Base-by-base conservation (phyloP, 164 flowering plant species). In the Aristolochia californica region DNA sequence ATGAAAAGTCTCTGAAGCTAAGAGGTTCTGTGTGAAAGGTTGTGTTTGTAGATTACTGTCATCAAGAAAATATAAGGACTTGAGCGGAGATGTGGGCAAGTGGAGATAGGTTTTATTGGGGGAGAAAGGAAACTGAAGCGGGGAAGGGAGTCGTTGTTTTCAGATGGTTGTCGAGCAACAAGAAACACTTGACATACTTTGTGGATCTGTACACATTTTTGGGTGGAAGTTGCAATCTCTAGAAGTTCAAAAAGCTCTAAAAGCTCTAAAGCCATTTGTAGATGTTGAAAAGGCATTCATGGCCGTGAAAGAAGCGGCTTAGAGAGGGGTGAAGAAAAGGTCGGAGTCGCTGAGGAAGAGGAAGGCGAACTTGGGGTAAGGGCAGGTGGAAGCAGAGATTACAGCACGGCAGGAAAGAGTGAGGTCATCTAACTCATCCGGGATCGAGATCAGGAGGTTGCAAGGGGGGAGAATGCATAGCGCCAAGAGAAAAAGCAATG, bases 161-260 rank as follows among this genome's bases (percentile, higher is more conserved):
- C 59, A 85, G 90, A n/a, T 91, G 96, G 98, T 81, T 84, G 87
- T 91, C 95, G 20, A 91, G 98, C 62, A 74, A 82, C 59, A 91
- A 93, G 62, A 81, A 60, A 71, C 84, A 93, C 56, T 50, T 88
- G 75, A 79, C 62, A 67, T 77, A 63, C 48, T 88, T 83, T 53
- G 80, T 85, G 7, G 67, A 82, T 43, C 83, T 93, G 26, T 93
- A 87, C 68, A 64, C 78, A 17, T 87, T 89, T 56, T 61, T 83
- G 16, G 95, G 91, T 7, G 88, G 98, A 97, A 78, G 78, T 76
- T 85, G n/a, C n/a, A n/a, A n/a, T n/a, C n/a, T n/a, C n/a, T n/a
- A n/a, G n/a, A n/a, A n/a, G n/a, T n/a, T n/a, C n/a, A n/a, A n/a
- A n/a, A n/a, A n/a, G n/a, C n/a, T n/a, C n/a, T n/a, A n/a, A n/a